Conservation (phyloP, 2,329 filamentous ascomycete genomes). For the Aspergillus latus region DNA sequence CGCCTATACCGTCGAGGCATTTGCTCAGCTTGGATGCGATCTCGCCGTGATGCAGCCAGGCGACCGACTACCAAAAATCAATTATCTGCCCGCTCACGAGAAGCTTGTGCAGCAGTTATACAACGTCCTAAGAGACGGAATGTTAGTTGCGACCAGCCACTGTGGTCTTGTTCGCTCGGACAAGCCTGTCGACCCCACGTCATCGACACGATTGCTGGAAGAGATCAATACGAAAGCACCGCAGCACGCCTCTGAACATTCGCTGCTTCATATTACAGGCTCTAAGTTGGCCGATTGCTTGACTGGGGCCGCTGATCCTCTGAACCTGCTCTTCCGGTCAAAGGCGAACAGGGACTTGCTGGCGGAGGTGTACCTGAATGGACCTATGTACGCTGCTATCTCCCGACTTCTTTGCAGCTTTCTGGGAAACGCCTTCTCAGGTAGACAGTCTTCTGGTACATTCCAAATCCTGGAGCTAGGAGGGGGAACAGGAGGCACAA, state of each 20-base stretch:
- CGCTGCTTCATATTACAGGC: conserved; percentile 36
- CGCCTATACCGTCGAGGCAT: not conserved
- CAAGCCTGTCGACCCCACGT: not conserved
- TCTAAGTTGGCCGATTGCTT: conserved; percentile 42
- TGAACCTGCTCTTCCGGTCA: conserved; percentile 43
- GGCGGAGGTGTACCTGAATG: conserved; percentile 39
- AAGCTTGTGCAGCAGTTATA: not conserved
- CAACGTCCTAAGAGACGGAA: conserved; percentile 1
- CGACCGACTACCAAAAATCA: not conserved
- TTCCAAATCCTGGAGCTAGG: conserved; percentile 38
- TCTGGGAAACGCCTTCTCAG: too few species aligned
- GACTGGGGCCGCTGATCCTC: conserved; percentile 35
- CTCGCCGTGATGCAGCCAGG: not conserved
- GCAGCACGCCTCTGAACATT: conserved; percentile 31
- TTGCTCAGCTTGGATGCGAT: not conserved
- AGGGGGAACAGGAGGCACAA: conserved; percentile 41
- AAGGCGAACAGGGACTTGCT: conserved; percentile 28
- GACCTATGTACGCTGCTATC: conserved; percentile 23
- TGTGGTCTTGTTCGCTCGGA: not conserved
- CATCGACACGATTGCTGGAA: not conserved
- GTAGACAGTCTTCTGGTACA: not conserved
- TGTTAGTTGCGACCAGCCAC: not conserved
- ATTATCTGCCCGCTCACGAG: not conserved
- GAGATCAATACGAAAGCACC: conserved; percentile 31
- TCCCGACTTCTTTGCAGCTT: too few species aligned